Percentiles rank a stretch among this genome's conserved stretches.
phyloP scores from a whole-genome alignment of 2,329 filamentous ascomycete species.

The Coniochaeta pulveracea region DNA sequence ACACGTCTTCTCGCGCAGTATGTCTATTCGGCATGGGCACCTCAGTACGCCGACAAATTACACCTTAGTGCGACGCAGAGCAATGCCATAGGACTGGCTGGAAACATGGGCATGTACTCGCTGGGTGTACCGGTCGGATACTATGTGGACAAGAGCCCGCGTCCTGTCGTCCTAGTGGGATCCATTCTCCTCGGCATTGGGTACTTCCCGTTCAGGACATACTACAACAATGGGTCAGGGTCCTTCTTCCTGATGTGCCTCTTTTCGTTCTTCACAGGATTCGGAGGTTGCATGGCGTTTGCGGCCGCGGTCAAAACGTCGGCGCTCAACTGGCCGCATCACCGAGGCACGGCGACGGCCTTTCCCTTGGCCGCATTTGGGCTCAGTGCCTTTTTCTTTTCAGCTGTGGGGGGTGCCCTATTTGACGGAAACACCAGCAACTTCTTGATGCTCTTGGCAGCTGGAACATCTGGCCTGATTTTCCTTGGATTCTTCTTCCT shows the following conservation, averaged over 20 bases:
- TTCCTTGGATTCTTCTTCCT: slow-evolving; percentile 78
- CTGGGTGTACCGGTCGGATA: slow-evolving; percentile 82
- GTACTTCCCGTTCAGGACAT: slow-evolving; percentile 76
- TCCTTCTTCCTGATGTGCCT: slow-evolving; percentile 59
- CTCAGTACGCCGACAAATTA: slow-evolving; percentile 81
- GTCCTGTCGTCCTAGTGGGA: slow-evolving; percentile 67
- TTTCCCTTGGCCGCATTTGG: slow-evolving; percentile 91
- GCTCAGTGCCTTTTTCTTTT: slow-evolving; percentile 93
- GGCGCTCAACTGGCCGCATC: slow-evolving; percentile 82
- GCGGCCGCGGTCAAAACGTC: slow-evolving; percentile 75
- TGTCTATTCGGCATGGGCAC: slow-evolving; percentile 96
- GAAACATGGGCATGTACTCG: slow-evolving; percentile 90
- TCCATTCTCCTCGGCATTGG: slow-evolving; percentile 62
- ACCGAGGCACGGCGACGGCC: slow-evolving; percentile 86
- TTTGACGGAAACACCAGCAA: slow-evolving; percentile 76
- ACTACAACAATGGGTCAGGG: slow-evolving; percentile 58
- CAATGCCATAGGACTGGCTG: slow-evolving; percentile 78
- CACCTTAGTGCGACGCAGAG: slow-evolving; percentile 83
- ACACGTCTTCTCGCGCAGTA: slow-evolving; percentile 47
- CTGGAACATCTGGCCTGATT: slow-evolving; percentile 67
- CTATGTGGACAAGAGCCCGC: slow-evolving; percentile 77
- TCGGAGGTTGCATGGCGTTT: slow-evolving; percentile 89
- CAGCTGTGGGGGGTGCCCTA: slow-evolving; percentile 60
- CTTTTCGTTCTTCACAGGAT: slow-evolving; percentile 74
- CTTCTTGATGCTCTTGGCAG: slow-evolving; percentile 69